A percentile compares a stretch with the other conserved stretches of the same genome.
Conservation (phyloP, 2,329 filamentous ascomycete genomes). For the Aspergillus novofumigatus region DNA sequence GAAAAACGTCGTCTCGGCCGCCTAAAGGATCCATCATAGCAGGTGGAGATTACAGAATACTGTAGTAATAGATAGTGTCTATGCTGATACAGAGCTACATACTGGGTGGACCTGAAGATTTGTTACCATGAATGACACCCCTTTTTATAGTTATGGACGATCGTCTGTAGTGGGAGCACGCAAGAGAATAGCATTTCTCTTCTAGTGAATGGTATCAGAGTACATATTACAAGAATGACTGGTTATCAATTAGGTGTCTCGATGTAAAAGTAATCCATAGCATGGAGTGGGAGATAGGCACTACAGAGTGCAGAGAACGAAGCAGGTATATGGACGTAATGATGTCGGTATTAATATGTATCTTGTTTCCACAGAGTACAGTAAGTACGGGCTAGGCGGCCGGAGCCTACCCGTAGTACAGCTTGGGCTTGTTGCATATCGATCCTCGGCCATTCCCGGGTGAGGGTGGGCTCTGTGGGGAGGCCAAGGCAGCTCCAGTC, state of each 20-base stretch:
- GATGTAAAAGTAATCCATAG: not conserved
- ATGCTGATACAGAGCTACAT: not conserved
- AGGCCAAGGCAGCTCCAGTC: slow-evolving; percentile 5
- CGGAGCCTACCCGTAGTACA: not conserved
- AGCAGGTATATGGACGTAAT: not conserved
- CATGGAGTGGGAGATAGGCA: not conserved
- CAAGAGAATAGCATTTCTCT: not conserved
- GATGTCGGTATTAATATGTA: not conserved
- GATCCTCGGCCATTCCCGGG: slow-evolving; percentile 23
- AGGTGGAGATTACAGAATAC: not conserved
- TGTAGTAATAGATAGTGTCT: not conserved
- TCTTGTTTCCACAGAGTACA: too few relatives aligned
- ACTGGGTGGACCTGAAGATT: not conserved
- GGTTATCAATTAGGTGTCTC: not conserved
- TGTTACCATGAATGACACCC: not conserved
- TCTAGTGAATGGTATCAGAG: not conserved
- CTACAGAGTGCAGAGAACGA: not conserved
- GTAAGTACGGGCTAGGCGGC: too few relatives aligned
- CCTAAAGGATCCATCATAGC: not conserved
- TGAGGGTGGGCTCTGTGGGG: slow-evolving; percentile 11
- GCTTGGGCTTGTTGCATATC: not conserved
- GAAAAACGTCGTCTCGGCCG: not conserved
- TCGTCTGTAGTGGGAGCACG: not conserved
- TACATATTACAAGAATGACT: not conserved
- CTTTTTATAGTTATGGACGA: not conserved